A percentile compares a stretch with the other conserved stretches of the same genome.
These are phyloP conservation scores for Byssoonygena ceratinophila DNA, from an alignment of 2,329 filamentous ascomycete species.

Conservation along the genomic window DNA sequence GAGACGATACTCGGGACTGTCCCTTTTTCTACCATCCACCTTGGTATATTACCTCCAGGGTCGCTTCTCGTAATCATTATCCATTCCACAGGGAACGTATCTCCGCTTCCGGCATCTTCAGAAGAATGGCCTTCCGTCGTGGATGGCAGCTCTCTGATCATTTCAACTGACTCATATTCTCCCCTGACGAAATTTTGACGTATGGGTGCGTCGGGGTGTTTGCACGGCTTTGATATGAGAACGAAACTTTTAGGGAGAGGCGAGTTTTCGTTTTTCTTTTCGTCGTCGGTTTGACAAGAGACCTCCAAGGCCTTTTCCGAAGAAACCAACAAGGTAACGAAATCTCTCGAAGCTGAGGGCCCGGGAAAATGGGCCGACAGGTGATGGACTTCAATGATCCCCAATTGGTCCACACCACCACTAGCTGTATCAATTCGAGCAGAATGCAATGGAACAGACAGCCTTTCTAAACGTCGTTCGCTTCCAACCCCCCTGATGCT, in stretches of 20 bases:
- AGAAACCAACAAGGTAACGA: conserved; percentile 67
- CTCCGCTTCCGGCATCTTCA: conserved; percentile 21
- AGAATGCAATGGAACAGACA: conserved; percentile 44
- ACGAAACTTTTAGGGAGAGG: conserved; percentile 59
- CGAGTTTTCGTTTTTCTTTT: conserved; percentile 20
- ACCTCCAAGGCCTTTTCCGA: conserved; percentile 40
- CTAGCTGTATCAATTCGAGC: conserved; percentile 11
- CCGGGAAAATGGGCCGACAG: conserved; percentile 83
- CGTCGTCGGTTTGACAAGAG: conserved; percentile 19
- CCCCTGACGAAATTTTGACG: conserved; percentile 68
- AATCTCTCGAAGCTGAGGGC: conserved; percentile 78
- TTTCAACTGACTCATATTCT: conserved; percentile 81
- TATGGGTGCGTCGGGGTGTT: conserved; percentile 61
- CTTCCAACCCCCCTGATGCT: conserved; percentile 78
- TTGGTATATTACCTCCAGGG: conserved; percentile 75
- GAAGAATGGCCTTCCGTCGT: not conserved
- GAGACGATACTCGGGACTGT: conserved; percentile 69
- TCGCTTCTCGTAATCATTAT: conserved; percentile 86
- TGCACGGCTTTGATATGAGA: conserved; percentile 74
- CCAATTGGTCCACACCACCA: conserved; percentile 9
- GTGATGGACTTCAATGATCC: conserved; percentile 55
- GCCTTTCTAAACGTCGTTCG: conserved; percentile 60
- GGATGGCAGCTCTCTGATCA: conserved; percentile 68
- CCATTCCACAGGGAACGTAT: conserved; percentile 67
- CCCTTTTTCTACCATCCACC: conserved; percentile 83